These are phyloP conservation scores for Helicocarpus griseus DNA, from an alignment of 2,329 filamentous ascomycete genomes.

Conservation along the genomic window DNA sequence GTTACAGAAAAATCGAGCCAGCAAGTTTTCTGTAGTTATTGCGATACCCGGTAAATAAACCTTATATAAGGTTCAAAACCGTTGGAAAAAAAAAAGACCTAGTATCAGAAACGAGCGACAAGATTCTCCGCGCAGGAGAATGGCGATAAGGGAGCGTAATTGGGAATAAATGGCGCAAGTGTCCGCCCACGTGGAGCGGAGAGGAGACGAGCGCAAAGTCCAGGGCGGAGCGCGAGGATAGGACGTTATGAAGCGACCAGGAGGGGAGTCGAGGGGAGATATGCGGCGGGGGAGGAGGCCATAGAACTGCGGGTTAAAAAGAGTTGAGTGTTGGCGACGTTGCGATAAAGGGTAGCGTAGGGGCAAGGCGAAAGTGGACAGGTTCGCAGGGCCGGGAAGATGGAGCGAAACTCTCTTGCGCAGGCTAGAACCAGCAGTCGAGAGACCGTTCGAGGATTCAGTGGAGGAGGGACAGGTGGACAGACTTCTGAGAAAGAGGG, in stretches of 20 bases:
- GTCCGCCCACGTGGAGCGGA: background rate
- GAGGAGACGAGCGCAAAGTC: background rate
- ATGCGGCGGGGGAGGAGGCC: background rate
- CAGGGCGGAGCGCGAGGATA: no score
- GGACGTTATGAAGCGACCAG: background rate
- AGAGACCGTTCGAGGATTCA: no score
- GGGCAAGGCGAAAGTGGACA: background rate
- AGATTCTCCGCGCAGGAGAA: background rate
- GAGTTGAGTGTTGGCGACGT: no score
- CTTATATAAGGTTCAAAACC: background rate
- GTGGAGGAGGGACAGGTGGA: no score
- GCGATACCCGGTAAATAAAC: background rate
- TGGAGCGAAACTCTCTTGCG: no score
- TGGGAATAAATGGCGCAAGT: background rate
- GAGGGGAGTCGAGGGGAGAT: background rate
- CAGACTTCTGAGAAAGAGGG: no score
- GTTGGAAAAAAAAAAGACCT: no score
- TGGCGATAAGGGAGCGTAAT: background rate
- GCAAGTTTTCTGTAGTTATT: slow-evolving; percentile 1
- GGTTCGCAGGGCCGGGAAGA: background rate
- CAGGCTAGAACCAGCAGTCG: no score
- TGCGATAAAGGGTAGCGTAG: background rate
- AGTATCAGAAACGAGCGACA: background rate
- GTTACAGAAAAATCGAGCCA: slow-evolving; percentile 6
- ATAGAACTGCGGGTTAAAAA: background rate